These are phyloP conservation scores for Kodamaea sagamina DNA, from an alignment of 805 yeast species.

Conservation along the genomic window DNA sequence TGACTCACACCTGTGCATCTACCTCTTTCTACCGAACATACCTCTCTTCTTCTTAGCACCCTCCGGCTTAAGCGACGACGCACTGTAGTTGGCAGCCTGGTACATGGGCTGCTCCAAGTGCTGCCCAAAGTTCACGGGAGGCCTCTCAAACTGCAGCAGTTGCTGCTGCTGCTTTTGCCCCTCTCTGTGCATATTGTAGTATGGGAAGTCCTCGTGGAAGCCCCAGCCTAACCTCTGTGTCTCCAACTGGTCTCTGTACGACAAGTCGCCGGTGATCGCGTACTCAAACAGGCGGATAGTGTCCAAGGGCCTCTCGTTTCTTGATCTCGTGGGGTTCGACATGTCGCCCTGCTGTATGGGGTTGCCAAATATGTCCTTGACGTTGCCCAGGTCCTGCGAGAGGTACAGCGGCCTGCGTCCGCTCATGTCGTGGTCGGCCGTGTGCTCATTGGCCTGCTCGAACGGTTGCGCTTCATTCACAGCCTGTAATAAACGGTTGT, in stretches of 20 bases:
- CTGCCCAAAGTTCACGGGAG: slow-evolving; percentile 34
- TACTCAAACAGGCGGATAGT: slow-evolving; percentile 93
- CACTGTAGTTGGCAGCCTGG: slow-evolving; percentile 63
- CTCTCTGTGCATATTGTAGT: slow-evolving; percentile 36
- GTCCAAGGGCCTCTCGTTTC: slow-evolving; percentile 96
- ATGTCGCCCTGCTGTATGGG: slow-evolving; percentile 78
- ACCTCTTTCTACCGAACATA: slow-evolving; percentile 66
- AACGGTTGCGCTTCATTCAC: slow-evolving; percentile 96
- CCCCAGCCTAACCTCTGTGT: slow-evolving; percentile 80
- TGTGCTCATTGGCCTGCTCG: slow-evolving; percentile 53
- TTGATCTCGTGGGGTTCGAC: slow-evolving; percentile 88
- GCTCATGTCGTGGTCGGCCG: slow-evolving; percentile 31
- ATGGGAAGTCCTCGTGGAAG: slow-evolving; percentile 77
- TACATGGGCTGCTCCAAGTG: slow-evolving; percentile 41
- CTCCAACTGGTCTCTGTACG: slow-evolving; percentile 80
- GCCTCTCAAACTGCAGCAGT: slow-evolving; percentile 39
- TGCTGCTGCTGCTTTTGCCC: slow-evolving; percentile 10
- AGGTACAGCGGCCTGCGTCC: slow-evolving; percentile 43
- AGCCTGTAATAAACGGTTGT: slow-evolving; percentile 85
- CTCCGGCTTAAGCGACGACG: slow-evolving; percentile 43
- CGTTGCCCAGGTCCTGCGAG: slow-evolving; percentile 52
- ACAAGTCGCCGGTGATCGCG: slow-evolving; percentile 85
- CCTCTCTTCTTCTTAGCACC: slow-evolving; percentile 66
- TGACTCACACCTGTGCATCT: neutral
- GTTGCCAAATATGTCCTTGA: slow-evolving; percentile 84